Evolutionary conservation across 2,329 filamentous ascomycete species (phyloP).

Genomic region (Hawksworthiomyces lignivorus): DNA sequence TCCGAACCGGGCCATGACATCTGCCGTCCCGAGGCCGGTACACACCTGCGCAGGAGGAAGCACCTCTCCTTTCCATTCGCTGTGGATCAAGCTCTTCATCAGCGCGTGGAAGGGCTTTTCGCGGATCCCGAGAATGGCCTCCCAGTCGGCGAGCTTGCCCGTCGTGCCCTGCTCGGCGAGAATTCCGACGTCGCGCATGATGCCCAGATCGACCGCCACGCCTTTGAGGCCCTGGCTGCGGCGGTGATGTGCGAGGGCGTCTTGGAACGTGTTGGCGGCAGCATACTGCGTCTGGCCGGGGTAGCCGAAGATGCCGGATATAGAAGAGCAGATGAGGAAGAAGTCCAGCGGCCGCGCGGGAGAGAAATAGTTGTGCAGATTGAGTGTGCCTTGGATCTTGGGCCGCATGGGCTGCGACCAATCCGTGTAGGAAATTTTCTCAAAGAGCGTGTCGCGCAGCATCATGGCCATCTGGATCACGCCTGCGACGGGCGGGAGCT

Average conservation of each 20-base stretch:
- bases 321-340: constrained; percentile 33
- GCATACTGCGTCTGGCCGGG: constrained; percentile 31
- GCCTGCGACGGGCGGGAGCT: constrained; percentile 28
- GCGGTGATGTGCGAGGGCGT: constrained; percentile 9
- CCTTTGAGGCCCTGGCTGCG: neutral
- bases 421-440: constrained; percentile 7
- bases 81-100: too few species aligned
- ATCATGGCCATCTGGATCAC: constrained; percentile 38
- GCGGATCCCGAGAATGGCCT: too few species aligned
- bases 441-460: constrained; percentile 15
- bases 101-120: too few species aligned
- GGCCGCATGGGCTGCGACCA: constrained; percentile 6
- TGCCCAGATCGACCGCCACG: constrained; percentile 17
- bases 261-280: constrained; percentile 29
- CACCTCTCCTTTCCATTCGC: too few species aligned
- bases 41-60: too few species aligned
- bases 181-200: constrained; percentile 15
- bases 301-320: constrained; percentile 28
- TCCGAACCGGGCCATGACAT: too few species aligned
- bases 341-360: constrained; percentile 23
- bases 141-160: too few species aligned
- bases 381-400: constrained; percentile 13
- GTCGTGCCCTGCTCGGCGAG: constrained; percentile 12
- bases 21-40: too few species aligned
- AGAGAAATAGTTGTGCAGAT: neutral